Base-by-base conservation (phyloP, 805 yeast genomes). In the Lipomyces sp. region DNA sequence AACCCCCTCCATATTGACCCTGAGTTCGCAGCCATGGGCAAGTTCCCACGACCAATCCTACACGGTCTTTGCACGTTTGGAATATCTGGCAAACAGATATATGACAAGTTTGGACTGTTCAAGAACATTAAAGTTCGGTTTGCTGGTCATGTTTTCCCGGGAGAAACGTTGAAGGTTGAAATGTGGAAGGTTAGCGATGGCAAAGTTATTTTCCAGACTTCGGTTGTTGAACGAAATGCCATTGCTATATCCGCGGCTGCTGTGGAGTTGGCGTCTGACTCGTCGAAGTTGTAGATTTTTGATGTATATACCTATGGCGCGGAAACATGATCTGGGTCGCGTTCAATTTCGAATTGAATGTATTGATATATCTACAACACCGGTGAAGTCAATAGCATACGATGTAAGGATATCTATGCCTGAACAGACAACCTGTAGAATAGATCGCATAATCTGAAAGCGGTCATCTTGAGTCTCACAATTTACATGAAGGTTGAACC, bases 1-100 rank as follows among this genome's bases (percentile, higher is more conserved):
- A 94, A 94, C 79, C 99, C 99, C 67, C 84, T 94, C 73, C 99
- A 69, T 35, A 88, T 94, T 76, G 98, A 94, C 80, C 98, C 98
- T 24, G 82, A 77, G 37, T 89, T 93, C 79, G 98, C 98, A 15
- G 85, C 87, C 70, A 90, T 90, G 64, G 98, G 94, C 58, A 89
- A 89, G 68, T 94, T 94, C 77, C 87, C 86, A 59, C 80, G 81
- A 63, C 99, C 99, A 10, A 94, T 94, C 73, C 84, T 94, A 71
- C 99, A 94, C 80, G 99, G 99, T 54, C 84, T 94, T 79, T 90
- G 96, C 75, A 84, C 90, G 24, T 86, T 90, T 77, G 99, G 99
- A 68, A 85, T 93, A 66, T 80, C 90, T 53, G 89, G 88, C 37
- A 91, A 93, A 77, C 84, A 86, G 18, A 82, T 94, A 71, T 82